Conservation (phyloP, 192 early-diverging fungal species). For the Rhizophlyctis rosea region DNA sequence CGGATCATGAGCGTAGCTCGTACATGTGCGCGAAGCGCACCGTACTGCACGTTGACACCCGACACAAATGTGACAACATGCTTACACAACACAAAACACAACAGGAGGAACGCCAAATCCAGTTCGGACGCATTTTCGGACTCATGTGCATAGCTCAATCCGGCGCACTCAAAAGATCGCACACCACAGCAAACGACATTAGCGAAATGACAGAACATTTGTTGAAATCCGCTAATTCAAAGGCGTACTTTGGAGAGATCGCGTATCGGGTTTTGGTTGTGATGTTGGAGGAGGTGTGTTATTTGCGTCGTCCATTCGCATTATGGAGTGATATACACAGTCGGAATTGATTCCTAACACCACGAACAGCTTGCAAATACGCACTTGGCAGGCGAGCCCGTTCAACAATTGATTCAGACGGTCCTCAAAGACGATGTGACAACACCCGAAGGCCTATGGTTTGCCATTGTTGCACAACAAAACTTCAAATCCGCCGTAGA, state of each 20-base stretch:
- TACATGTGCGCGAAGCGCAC: too few relatives aligned
- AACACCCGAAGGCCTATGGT: conserved; percentile 47
- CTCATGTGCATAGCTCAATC: conserved; percentile 77
- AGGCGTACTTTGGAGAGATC: conserved; percentile 78
- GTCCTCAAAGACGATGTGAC: conserved; percentile 33
- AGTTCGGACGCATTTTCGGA: conserved; percentile 91
- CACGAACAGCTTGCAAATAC: background rate
- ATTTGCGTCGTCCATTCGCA: background rate
- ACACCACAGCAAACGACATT: conserved; percentile 68
- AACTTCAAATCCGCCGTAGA: conserved; percentile 11
- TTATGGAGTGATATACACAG: background rate
- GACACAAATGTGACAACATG: too few relatives aligned
- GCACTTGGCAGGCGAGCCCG: conserved; percentile 6
- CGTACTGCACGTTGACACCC: too few relatives aligned
- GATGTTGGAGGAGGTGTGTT: conserved; percentile 34
- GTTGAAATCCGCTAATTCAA: conserved; percentile 63
- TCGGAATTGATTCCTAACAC: background rate
- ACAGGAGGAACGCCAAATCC: conserved; percentile 85
- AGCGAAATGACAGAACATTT: conserved; percentile 67
- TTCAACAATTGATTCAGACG: conserved; percentile 6
- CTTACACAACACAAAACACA: background rate
- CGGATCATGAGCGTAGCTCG: too few relatives aligned
- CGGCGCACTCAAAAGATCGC: conserved; percentile 62
- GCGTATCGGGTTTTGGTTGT: conserved; percentile 66
- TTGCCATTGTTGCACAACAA: conserved; percentile 38